phyloP scores from a whole-genome alignment of 106 monocot genomes.

The Dioscorea alata region DNA sequence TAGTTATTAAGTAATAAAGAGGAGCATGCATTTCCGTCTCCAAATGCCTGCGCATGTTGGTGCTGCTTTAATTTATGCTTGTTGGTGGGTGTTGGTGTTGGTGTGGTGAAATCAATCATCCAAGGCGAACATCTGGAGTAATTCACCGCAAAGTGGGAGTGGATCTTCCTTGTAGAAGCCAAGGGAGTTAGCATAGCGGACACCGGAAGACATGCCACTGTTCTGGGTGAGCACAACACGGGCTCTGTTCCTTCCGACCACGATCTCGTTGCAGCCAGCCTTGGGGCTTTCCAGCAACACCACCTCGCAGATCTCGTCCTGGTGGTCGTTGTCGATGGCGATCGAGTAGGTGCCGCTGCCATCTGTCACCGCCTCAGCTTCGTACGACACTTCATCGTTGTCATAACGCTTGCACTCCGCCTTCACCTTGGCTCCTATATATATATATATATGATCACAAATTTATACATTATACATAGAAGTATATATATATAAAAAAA shows the following conservation, averaged over 20 bases:
- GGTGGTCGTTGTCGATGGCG: conserved; percentile 34
- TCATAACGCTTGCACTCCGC: conserved; percentile 37
- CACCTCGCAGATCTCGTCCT: conserved; percentile 46
- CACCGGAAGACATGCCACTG: conserved; percentile 34
- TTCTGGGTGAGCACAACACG: conserved; percentile 32
- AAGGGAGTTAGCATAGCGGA: conserved; percentile 49
- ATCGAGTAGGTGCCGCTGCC: conserved; percentile 36
- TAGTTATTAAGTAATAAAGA: too few species aligned
- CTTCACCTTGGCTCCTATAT: conserved; percentile 35
- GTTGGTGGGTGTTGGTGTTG: too few species aligned
- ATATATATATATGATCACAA: too few species aligned
- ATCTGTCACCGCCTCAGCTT: conserved; percentile 27
- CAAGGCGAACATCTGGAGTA: conserved; percentile 17
- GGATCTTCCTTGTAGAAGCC: conserved; percentile 51
- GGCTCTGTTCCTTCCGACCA: conserved; percentile 34
- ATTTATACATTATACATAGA: too few species aligned
- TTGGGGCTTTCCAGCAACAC: conserved; percentile 31
- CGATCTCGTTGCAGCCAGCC: conserved; percentile 27
- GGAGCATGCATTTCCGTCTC: too few species aligned
- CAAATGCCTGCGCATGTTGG: too few species aligned
- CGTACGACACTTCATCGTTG: conserved; percentile 19
- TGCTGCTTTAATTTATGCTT: too few species aligned
- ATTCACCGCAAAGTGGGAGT: conserved; percentile 16
- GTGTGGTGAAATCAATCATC: background rate
- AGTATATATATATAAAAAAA: too few species aligned